Base-by-base conservation (phyloP, 768 basidiomycete genomes). In the Naematelia encephala region DNA sequence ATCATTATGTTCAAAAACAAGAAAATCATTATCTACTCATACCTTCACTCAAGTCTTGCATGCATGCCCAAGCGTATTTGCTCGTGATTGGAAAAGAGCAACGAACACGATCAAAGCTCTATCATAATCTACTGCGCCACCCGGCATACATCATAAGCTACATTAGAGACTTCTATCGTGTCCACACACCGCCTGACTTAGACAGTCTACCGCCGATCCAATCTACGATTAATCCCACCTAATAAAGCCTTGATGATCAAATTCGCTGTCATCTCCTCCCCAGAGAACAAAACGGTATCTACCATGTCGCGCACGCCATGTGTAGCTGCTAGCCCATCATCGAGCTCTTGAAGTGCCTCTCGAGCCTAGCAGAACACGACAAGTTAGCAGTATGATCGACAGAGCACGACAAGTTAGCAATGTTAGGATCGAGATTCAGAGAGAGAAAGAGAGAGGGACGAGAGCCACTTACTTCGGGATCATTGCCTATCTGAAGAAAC, bases 401-500 rank as follows among this genome's bases (percentile, higher is more conserved):
- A n/a, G n/a, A n/a, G n/a, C n/a, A n/a, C n/a, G n/a, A n/a, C n/a
- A n/a, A n/a, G n/a, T n/a, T n/a, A n/a, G n/a, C n/a, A n/a, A n/a
- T n/a, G n/a, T n/a, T n/a, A n/a, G n/a, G n/a, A n/a, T n/a, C n/a
- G n/a, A n/a, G n/a, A n/a, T n/a, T n/a, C n/a, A n/a, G n/a, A n/a
- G n/a, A n/a, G n/a, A n/a, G n/a, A n/a, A 16, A 39, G 34, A 16
- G 34, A 16, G 8, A 39, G 34, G 34, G 16, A 39, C 34, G 8
- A 8, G 34, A 39, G 34, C 34, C 34, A 46, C 70, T 66, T 27
- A 72, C 70, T 46, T 72, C 69, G 0, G 54, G 25, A 44, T 77
- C 70, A 42, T 79, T 64, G 71, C 86, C 87, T 16, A 87, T 79
- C 82, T 87, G 88, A 1, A 89, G 82, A 51, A 89, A 87, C 62